Conservation (phyloP, 2,329 filamentous ascomycete species). For the Davidsoniella australis region DNA sequence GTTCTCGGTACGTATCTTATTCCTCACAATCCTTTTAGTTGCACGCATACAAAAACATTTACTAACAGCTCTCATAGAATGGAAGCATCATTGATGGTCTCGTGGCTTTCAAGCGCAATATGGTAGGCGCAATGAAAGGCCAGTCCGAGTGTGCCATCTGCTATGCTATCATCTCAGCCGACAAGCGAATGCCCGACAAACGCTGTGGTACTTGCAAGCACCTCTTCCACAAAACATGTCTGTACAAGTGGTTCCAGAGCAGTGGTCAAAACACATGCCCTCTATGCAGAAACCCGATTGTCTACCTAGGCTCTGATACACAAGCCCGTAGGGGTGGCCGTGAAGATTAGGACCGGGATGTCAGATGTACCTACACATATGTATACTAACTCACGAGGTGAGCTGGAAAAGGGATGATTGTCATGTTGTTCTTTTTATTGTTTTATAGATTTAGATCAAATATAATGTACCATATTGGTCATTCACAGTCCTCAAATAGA, state of each 20-base stretch:
- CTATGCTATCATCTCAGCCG: slow-evolving; percentile 80
- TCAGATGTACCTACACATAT: background rate
- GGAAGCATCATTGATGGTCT: slow-evolving; percentile 79
- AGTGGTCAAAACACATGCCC: slow-evolving; percentile 87
- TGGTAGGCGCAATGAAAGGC: slow-evolving; percentile 74
- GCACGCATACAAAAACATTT: background rate
- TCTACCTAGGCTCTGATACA: slow-evolving; percentile 31
- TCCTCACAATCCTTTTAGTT: background rate
- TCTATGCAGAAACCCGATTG: slow-evolving; percentile 77
- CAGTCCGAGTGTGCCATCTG: slow-evolving; percentile 94
- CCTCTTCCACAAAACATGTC: slow-evolving; percentile 71
- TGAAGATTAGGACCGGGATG: background rate
- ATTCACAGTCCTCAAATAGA: background rate
- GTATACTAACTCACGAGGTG: background rate
- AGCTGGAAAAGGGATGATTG: background rate
- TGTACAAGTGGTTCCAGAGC: slow-evolving; percentile 95
- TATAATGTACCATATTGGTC: background rate
- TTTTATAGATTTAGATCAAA: background rate
- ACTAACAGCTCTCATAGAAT: slow-evolving; percentile 30
- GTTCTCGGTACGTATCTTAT: slow-evolving; percentile 43
- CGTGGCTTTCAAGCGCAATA: slow-evolving; percentile 69
- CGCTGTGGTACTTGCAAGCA: slow-evolving; percentile 85
- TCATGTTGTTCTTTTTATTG: background rate
- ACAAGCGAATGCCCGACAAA: slow-evolving; percentile 85
- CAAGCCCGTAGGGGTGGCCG: slow-evolving; percentile 13